Evolutionary conservation across 2,329 filamentous ascomycete species (phyloP), one percentile per base, ranked within the genome.

Genomic region (Botryotinia globosa): DNA sequence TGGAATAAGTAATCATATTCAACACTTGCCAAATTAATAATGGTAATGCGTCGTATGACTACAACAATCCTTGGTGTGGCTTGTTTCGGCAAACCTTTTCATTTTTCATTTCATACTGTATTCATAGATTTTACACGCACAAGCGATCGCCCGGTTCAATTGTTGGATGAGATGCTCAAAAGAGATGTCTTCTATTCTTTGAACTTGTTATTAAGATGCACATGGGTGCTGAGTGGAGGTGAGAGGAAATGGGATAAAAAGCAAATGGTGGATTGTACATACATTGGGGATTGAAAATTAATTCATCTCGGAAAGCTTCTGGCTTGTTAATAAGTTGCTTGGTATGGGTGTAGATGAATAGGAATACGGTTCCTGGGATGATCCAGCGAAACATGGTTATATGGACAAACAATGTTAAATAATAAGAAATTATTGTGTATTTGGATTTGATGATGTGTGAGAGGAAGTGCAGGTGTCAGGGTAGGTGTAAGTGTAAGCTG

Each of bases 111-210:
- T 42, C 69, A 48, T 45, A 71, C 34, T 58, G 69, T 71, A 71
- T 71, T 67, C 61, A 71, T 71, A 71, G 69, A 71, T 66, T 71
- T 71, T 51, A 66, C 62, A 39, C 62, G 69, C 69, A 66, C 58
- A 66, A 51, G 69, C 48, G 51, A 45, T 42, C 9, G 61, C 20
- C 44, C 37, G 58, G 37, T 59, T 71, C 32, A 20, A 25, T 14
- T 37, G 42, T 71, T 69, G 51, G 66, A 69, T 69, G 66, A 59
- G 66, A 69, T 69, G 22, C 39, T 69, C 66, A 56, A 69, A 42
- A 39, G 64, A 67, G 64, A 54, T 39, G 29, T 67, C 64, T n/a
- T n/a, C 4, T 39, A 54, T 39, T 51, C 22, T 39, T 66, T 66
- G 45, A 25, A 39, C 64, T 54, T 18, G 64, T 54, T 34, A 67